Evolutionary conservation across 805 yeast species (phyloP).

Genomic region (Saturnispora hagleri): DNA sequence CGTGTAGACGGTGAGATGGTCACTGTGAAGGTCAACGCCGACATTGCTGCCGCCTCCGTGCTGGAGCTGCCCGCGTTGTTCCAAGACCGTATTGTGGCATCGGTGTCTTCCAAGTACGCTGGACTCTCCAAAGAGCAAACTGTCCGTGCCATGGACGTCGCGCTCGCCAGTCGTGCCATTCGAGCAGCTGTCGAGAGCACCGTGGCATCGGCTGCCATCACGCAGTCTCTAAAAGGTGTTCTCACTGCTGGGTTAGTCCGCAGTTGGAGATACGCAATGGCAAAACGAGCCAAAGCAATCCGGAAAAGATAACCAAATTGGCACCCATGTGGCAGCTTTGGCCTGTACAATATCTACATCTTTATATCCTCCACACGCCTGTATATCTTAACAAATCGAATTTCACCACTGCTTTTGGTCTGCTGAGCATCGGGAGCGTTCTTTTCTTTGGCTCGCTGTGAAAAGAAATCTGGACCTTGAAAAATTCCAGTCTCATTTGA

Average conservation of each 20-base stretch:
- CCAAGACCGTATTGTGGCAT: slow-evolving; percentile 33
- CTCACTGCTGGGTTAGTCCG: slow-evolving; percentile 77
- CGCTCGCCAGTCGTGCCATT: not conserved
- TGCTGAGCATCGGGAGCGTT: not conserved
- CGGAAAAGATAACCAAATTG: not conserved
- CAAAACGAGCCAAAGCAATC: slow-evolving; percentile 40
- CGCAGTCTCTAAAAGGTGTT: slow-evolving; percentile 76
- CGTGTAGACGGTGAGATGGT: slow-evolving; percentile 15
- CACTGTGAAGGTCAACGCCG: slow-evolving; percentile 24
- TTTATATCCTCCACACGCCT: not conserved
- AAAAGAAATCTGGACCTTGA: not conserved
- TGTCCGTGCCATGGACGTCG: not conserved
- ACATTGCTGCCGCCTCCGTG: slow-evolving; percentile 31
- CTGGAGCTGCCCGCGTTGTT: slow-evolving; percentile 43
- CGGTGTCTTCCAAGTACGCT: not conserved
- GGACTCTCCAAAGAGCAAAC: not conserved
- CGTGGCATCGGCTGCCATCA: slow-evolving; percentile 58
- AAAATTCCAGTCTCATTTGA: not conserved
- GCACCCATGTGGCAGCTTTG: too few relatives aligned
- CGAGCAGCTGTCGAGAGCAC: slow-evolving; percentile 38
- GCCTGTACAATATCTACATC: not conserved
- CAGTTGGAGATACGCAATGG: slow-evolving; percentile 65
- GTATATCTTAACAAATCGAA: not conserved
- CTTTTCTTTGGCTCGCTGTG: not conserved
- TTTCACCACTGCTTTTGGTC: not conserved